Evolutionary conservation across 2,329 filamentous ascomycete species (phyloP).

Genomic region (Amphichorda felina): DNA sequence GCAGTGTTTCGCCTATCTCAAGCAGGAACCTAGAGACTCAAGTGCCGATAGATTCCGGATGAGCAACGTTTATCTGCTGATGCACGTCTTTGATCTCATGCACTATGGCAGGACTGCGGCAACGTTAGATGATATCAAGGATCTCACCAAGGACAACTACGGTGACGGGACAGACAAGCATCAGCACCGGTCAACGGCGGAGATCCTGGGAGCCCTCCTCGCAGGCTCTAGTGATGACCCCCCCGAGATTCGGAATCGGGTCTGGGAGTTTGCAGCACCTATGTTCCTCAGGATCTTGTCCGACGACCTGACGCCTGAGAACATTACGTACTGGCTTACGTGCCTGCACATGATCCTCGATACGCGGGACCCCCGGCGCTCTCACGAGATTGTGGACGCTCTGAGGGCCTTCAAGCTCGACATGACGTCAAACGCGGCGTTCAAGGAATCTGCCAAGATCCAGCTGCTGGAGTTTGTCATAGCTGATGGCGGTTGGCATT

Average conservation of each 20-base stretch:
- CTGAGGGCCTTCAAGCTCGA: constrained; percentile 80
- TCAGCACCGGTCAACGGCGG: constrained; percentile 88
- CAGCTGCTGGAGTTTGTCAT: constrained; percentile 82
- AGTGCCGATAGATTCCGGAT: constrained; percentile 80
- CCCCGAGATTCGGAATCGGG: constrained; percentile 56
- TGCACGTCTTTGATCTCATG: constrained; percentile 84
- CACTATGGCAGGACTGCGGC: constrained; percentile 65
- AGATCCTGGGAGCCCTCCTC: constrained; percentile 81
- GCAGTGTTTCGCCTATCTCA: constrained; percentile 83
- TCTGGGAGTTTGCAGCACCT: constrained; percentile 87
- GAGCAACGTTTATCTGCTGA: constrained; percentile 74
- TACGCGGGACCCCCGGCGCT: constrained; percentile 77
- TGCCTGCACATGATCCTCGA: constrained; percentile 85
- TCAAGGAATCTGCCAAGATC: constrained; percentile 97
- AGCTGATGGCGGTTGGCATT: constrained; percentile 88
- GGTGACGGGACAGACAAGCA: constrained; percentile 95
- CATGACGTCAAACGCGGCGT: constrained; percentile 90
- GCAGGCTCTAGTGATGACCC: constrained; percentile 71
- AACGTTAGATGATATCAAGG: constrained; percentile 79
- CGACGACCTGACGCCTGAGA: constrained; percentile 91
- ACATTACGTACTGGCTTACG: constrained; percentile 87
- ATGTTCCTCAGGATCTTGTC: constrained; percentile 76
- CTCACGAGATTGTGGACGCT: constrained; percentile 74
- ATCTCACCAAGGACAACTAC: constrained; percentile 65
- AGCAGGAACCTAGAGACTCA: constrained; percentile 84